Base-by-base conservation (phyloP, 2,329 filamentous ascomycete genomes). In the Botrytis squamosa region DNA sequence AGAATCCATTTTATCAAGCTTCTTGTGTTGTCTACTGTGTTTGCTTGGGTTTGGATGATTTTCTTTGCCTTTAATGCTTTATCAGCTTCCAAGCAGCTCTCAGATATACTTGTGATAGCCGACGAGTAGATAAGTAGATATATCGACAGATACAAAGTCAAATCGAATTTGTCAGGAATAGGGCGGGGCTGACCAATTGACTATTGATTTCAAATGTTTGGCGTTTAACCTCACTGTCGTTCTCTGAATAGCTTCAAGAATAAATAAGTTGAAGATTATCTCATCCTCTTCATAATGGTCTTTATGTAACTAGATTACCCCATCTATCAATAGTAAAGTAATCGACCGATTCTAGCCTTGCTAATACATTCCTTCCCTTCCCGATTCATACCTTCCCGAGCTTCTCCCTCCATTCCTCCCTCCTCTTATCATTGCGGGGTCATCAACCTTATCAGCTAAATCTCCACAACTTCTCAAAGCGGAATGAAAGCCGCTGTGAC, bases 401-500 rank as follows among this genome's bases (percentile, higher is more conserved):
- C 44, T 49, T 49, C 29, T 29, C 29, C 44, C 29, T 57, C 42
- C 1, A 20, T 49, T 6, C 20, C 20, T 49, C n/a, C 40, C 40
- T 44, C n/a, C 16, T 29, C 44, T 49, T 66, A 66, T 66, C 64
- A 29, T 9, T n/a, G 64, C 64, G 64, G 64, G 44, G 64, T 67
- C 33, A 66, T 67, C 44, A 52, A 20, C 20, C 64, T 52, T 67
- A 67, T 67, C 64, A 52, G 3, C 33, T 20, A 52, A 42, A n/a
- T 38, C 65, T 14, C 33, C 46, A 38, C 65, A 29, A 1, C 46
- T 55, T 67, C 14, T 25, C 2, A 40, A n/a, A 14, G 46, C 46
- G 65, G 65, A 68, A 68, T 14, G 16, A 68, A 68, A 68, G 25
- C 65, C 65, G 65, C 65, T 55, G 46, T 55, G 65, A 55, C 36